Evolutionary conservation across 495 filamentous ascomycete genomes (phyloP).

Genomic region (Lasiosphaeria ovina): DNA sequence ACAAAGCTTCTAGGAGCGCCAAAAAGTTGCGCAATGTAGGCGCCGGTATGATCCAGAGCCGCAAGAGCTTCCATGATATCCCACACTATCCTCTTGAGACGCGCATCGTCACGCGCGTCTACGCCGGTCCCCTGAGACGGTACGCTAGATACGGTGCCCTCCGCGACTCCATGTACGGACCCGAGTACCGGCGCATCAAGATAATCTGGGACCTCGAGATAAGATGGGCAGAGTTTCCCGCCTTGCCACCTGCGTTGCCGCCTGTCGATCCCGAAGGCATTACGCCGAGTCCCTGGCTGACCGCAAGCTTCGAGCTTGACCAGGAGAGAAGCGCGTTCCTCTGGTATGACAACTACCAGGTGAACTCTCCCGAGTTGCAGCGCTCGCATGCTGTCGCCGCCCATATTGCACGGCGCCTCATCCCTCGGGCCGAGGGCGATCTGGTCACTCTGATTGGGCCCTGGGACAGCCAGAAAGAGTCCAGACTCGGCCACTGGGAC

Average conservation of each 20-base stretch:
- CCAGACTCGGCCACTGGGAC: slow-evolving; percentile 31
- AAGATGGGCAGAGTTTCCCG: slow-evolving; percentile 37
- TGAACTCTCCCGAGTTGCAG: slow-evolving; percentile 21
- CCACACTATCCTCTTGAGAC: slow-evolving; percentile 45
- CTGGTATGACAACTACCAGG: slow-evolving; percentile 33
- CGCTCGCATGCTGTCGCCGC: slow-evolving; percentile 22
- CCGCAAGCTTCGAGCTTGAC: slow-evolving; percentile 27
- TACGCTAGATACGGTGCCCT: slow-evolving; percentile 44
- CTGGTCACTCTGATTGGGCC: slow-evolving; percentile 38
- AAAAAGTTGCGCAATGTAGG: slow-evolving; percentile 21
- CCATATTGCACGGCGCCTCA: slow-evolving; percentile 23
- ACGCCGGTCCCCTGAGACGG: slow-evolving; percentile 43
- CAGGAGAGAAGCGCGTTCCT: slow-evolving; percentile 26
- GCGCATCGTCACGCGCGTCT: slow-evolving; percentile 45
- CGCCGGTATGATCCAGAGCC: slow-evolving; percentile 26
- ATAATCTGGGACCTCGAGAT: slow-evolving; percentile 41
- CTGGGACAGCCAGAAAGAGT: slow-evolving; percentile 35
- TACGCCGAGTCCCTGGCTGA: slow-evolving; percentile 42
- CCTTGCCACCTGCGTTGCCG: slow-evolving; percentile 37
- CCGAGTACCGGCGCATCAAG: slow-evolving; percentile 35
- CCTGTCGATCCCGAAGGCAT: slow-evolving; percentile 27
- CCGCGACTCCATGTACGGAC: slow-evolving; percentile 45
- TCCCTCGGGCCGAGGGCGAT: slow-evolving; percentile 33
- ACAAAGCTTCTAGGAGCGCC: slow-evolving; percentile 12
- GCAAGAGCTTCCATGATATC: slow-evolving; percentile 36